Base-by-base conservation (phyloP, 2,329 filamentous ascomycete species). In the Graphiopsis chlorocephala region DNA sequence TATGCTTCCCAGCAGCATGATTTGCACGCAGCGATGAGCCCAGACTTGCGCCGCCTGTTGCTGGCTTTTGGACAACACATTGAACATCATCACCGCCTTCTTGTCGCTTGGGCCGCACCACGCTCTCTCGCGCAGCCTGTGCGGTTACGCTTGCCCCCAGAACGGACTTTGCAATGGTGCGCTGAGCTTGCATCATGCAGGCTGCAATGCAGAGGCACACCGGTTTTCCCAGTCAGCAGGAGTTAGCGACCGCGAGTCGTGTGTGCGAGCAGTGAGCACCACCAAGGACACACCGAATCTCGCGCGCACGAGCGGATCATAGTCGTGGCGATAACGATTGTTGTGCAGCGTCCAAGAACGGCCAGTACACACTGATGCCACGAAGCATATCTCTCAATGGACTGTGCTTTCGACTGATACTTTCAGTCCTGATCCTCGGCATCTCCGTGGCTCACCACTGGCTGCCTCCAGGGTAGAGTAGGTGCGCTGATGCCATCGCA, bases 51-150 rank as follows among this genome's bases (percentile, higher is more conserved):
- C 50, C n/a, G 28, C 50, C 8, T 31, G 38, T n/a, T n/a, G 26
- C 47, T 52, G 23, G 47, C 23, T 56, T 31, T 29, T 38, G 53
- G 29, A 38, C 53, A 56, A 15, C 29, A 56, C 31, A n/a, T 35
- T 61, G 59, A 52, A 47, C 45, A 61, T 61, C 59, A 61, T 52
- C 59, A 61, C 59, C 59, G 59, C 59, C 59, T 52, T 31, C 59
- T 52, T 31, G 28, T 61, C 47, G 59, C 45, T 61, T 52, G 59
- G 59, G 59, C 45, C 45, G 26, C 35, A 31, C 17, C 28, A 48
- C 38, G 35, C 26, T 42, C 23, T 17, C 8, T 26, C 38, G 25
- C 29, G 47, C 26, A 28, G 47, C 14, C 26, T 28, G 47, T 52
- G 53, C 53, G 31, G 23, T 31, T 38, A 38, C 28, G 53, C 53